Base-by-base conservation (phyloP, 306 rosid species). In the Cucumis cinereus region DNA sequence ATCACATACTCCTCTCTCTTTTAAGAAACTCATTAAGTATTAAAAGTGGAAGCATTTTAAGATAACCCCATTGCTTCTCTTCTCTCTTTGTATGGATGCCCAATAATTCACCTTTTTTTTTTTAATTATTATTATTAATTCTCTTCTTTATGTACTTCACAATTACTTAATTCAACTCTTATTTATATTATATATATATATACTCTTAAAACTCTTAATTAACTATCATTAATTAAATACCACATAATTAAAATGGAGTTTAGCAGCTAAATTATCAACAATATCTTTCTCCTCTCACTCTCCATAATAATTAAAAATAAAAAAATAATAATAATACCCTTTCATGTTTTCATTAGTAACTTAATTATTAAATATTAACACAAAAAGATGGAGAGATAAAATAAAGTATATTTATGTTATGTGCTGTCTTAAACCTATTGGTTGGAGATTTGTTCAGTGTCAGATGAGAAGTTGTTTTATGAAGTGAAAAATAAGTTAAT, bases 71-170 rank as follows among this genome's bases (percentile, higher is more conserved):
- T 66, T 81, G 59, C 59, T 72, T 50, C 28, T 17, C 33, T 72
- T 43, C 52, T 43, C 54, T 73, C 74, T 43, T 40, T 77, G 23
- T 61, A 35, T 66, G 53, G 81, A 78, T 87, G 87, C 60, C 73
- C 62, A 81, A 79, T 77, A 43, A 78, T 76, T 68, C 79, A 78
- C 8, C 60, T 50, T 72, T 53, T 72, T n/a, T n/a, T n/a, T n/a
- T n/a, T n/a, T n/a, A n/a, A n/a, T n/a, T n/a, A n/a, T n/a, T 55
- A 78, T 75, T 80, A 78, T 80, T 77, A 71, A 70, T 72, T 69
- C 14, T 50, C 69, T 66, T 64, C 86, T 82, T 73, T 66, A 57
- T 77, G 84, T 83, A 84, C 86, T 85, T 82, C 54, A 61, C n/a
- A 14, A 35, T 30, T 30, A 74, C 55, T 61, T 54, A 62, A 56